These are phyloP conservation scores for Fonsecaea multimorphosa DNA, from an alignment of 2,329 filamentous ascomycete genomes.

Conservation along the genomic window DNA sequence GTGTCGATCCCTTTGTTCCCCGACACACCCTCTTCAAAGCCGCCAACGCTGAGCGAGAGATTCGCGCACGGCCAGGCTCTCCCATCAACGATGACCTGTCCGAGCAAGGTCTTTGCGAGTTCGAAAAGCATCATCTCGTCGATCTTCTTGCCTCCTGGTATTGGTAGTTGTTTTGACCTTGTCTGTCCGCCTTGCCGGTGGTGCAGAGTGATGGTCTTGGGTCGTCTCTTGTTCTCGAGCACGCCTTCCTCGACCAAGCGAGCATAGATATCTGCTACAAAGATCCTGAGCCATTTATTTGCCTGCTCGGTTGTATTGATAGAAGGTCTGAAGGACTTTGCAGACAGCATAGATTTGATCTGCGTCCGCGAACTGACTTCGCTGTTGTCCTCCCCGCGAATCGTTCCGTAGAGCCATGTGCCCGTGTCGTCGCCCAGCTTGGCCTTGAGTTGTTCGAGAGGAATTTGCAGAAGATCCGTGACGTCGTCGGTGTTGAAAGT, in stretches of 20 bases:
- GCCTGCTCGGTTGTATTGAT: constrained; percentile 81
- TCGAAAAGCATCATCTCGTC: constrained; percentile 75
- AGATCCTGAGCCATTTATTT: constrained; percentile 85
- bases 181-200: constrained; percentile 76
- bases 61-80: constrained; percentile 90
- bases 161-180: constrained; percentile 75
- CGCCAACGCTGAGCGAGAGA: constrained; percentile 84
- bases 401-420: constrained; percentile 80
- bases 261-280: constrained; percentile 87
- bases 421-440: constrained; percentile 85
- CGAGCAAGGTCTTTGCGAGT: constrained; percentile 75
- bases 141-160: constrained; percentile 75
- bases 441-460: constrained; percentile 76
- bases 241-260: constrained; percentile 90
- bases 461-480: constrained; percentile 72
- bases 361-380: constrained; percentile 90
- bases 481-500: constrained; percentile 81
- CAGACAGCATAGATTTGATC: constrained; percentile 96
- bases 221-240: constrained; percentile 82
- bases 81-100: constrained; percentile 78
- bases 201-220: constrained; percentile 84
- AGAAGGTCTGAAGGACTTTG: constrained; percentile 88
- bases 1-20: constrained; percentile 85
- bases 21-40: constrained; percentile 84
- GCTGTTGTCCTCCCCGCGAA: constrained; percentile 83